Conservation (phyloP, 768 basidiomycete species). For the Albatrellus ellisii region DNA sequence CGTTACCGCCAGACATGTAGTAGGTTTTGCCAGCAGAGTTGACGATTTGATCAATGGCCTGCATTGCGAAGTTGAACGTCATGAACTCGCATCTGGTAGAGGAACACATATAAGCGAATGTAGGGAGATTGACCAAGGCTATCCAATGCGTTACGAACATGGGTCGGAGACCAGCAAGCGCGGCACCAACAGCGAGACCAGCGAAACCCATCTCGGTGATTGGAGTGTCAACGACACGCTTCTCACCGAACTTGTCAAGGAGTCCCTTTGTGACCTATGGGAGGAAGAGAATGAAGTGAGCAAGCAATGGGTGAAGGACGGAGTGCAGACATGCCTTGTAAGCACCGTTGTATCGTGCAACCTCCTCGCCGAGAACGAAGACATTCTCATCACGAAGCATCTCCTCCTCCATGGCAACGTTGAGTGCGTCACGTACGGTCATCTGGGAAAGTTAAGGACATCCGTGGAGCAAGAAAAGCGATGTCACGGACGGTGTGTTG, state of each 20-base stretch:
- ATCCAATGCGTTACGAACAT: slow-evolving; percentile 36
- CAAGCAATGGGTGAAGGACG: not conserved
- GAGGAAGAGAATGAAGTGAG: not conserved
- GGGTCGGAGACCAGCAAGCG: slow-evolving; percentile 87
- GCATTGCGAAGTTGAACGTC: slow-evolving; percentile 99
- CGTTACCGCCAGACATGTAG: slow-evolving; percentile 99
- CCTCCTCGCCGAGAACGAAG: slow-evolving; percentile 94
- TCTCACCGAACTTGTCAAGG: slow-evolving; percentile 98
- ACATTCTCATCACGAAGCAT: slow-evolving; percentile 94
- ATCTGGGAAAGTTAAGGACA: slow-evolving; percentile 37
- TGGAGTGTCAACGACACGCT: slow-evolving; percentile 93
- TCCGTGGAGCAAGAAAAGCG: slow-evolving; percentile 20
- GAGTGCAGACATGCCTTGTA: slow-evolving; percentile 54
- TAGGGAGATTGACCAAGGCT: slow-evolving; percentile 5
- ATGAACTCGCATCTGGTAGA: slow-evolving; percentile 87
- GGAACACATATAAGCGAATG: slow-evolving; percentile 11
- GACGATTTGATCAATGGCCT: slow-evolving; percentile 99
- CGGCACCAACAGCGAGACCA: slow-evolving; percentile 91
- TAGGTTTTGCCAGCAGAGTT: slow-evolving; percentile 99
- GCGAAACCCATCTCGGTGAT: slow-evolving; percentile 99
- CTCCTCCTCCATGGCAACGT: slow-evolving; percentile 98
- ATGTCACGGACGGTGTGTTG: slow-evolving; percentile 32
- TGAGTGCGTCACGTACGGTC: slow-evolving; percentile 98
- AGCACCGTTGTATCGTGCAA: slow-evolving; percentile 95
- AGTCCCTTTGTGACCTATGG: slow-evolving; percentile 91